Conservation (phyloP, 169 alveolate species). For the Ichthyophthirius multifiliis region DNA sequence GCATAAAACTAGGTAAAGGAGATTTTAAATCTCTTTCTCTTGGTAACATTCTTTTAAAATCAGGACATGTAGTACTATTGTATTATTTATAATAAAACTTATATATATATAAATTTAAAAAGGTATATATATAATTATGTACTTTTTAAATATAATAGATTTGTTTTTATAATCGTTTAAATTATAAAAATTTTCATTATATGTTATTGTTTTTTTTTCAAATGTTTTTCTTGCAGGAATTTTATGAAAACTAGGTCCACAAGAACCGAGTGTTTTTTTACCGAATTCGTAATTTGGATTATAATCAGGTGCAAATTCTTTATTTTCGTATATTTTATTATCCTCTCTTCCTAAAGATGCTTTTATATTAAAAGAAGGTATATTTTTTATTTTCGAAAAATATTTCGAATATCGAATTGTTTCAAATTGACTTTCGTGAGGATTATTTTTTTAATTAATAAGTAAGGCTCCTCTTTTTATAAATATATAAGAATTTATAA, state of each 20-base stretch:
- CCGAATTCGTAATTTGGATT: constrained; percentile 37
- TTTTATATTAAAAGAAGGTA: constrained; percentile 5
- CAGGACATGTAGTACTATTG: neutral
- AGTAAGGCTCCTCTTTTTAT: neutral
- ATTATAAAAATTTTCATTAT: constrained; percentile 33
- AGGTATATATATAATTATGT: neutral
- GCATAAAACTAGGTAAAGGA: constrained; percentile 21
- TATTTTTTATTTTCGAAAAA: constrained; percentile 32
- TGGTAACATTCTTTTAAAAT: neutral
- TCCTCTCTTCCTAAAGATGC: constrained; percentile 36
- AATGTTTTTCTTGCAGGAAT: constrained; percentile 27
- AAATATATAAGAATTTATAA: neutral
- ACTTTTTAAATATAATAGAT: constrained; percentile 28
- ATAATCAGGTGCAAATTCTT: constrained; percentile 38
- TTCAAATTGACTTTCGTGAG: constrained; percentile 32
- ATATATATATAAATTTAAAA: neutral
- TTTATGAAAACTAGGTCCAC: constrained; percentile 29
- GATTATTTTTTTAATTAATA: constrained; percentile 17
- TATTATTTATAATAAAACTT: no score
- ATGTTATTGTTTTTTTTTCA: constrained; percentile 9
- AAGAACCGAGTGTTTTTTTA: constrained; percentile 13
- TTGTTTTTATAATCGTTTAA: constrained; percentile 17
- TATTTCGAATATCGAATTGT: neutral
- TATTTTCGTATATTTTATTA: constrained; percentile 24
- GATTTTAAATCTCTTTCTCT: constrained; percentile 18